Percentiles rank a stretch among this genome's conserved stretches.
Evolutionary conservation across 129 eudicot genomes (phyloP).

Genomic region (Pseudognaphalium luteoalbum): DNA sequence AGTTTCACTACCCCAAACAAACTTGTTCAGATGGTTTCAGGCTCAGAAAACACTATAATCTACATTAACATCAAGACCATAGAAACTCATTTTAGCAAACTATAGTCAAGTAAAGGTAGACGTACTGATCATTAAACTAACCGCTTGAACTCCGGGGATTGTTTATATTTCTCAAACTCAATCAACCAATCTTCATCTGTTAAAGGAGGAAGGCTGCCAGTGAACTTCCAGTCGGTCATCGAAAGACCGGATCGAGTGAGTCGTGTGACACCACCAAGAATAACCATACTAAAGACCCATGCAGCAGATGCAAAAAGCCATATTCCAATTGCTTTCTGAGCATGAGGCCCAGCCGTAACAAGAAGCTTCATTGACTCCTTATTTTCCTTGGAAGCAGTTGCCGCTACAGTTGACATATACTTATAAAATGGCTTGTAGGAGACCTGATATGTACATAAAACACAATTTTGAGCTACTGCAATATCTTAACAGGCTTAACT

Average conservation of each 20-base stretch:
- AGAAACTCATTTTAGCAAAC: slow-evolving; percentile 2
- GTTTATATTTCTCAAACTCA: slow-evolving; percentile 97
- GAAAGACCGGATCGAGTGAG: slow-evolving; percentile 93
- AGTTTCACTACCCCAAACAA: neutral
- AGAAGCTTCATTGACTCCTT: slow-evolving; percentile 64
- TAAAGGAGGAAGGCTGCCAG: slow-evolving; percentile 91
- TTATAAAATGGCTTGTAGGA: slow-evolving; percentile 43
- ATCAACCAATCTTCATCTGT: slow-evolving; percentile 76
- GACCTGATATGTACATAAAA: slow-evolving; percentile 44
- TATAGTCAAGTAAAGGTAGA: slow-evolving; percentile 18
- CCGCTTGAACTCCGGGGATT: slow-evolving; percentile 95
- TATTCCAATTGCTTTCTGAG: slow-evolving; percentile 85
- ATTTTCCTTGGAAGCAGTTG: slow-evolving; percentile 46
- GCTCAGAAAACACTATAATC: neutral
- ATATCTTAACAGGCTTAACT: too few relatives aligned
- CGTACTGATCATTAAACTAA: slow-evolving; percentile 52
- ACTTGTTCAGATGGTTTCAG: slow-evolving; percentile 6
- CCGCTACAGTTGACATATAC: slow-evolving; percentile 57
- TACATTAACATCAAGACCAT: slow-evolving; percentile 15
- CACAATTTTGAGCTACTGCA: neutral
- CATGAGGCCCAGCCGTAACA: slow-evolving; percentile 93
- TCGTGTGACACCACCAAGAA: slow-evolving; percentile 91
- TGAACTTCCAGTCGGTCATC: slow-evolving; percentile 98
- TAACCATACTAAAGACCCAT: slow-evolving; percentile 97
- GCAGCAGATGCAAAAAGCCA: slow-evolving; percentile 98